phyloP scores from a whole-genome alignment of 306 rosid genomes.

The Medicago ruthenica region DNA sequence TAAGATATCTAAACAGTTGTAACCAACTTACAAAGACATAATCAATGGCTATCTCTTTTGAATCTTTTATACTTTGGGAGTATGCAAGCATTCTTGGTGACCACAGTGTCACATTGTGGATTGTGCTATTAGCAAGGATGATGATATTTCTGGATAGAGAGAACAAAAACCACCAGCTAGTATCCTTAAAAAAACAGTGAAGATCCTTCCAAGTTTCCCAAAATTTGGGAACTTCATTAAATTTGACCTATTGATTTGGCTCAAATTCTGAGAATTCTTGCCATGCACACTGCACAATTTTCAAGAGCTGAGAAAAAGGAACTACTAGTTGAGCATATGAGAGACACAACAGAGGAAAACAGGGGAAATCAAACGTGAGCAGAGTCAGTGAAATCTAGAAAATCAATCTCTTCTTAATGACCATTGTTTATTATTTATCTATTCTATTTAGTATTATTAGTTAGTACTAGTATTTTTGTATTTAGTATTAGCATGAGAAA shows the following conservation, averaged over 20 bases:
- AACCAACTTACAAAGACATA: background rate
- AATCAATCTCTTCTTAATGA: conserved; percentile 25
- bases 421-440: conserved; percentile 45
- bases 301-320: conserved; percentile 41
- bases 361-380: conserved; percentile 42
- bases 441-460: background rate
- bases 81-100: conserved; percentile 39
- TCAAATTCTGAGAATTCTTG: conserved; percentile 42
- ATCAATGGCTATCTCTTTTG: conserved; percentile 32
- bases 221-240: conserved; percentile 47
- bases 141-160: conserved; percentile 36
- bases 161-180: conserved; percentile 16
- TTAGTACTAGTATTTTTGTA: background rate
- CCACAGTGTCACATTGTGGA: conserved; percentile 27
- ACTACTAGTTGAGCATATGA: conserved; percentile 31
- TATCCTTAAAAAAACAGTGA: conserved; percentile 39
- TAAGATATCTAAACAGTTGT: conserved; percentile 24
- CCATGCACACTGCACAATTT: conserved; percentile 46
- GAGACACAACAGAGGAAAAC: conserved; percentile 59
- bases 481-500: background rate
- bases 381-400: conserved; percentile 49
- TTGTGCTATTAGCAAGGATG: conserved; percentile 44
- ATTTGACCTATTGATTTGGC: conserved; percentile 44
- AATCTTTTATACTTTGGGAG: conserved; percentile 47
- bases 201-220: conserved; percentile 44